phyloP scores from a whole-genome alignment of 805 yeast species.

The Candida chilensis region DNA sequence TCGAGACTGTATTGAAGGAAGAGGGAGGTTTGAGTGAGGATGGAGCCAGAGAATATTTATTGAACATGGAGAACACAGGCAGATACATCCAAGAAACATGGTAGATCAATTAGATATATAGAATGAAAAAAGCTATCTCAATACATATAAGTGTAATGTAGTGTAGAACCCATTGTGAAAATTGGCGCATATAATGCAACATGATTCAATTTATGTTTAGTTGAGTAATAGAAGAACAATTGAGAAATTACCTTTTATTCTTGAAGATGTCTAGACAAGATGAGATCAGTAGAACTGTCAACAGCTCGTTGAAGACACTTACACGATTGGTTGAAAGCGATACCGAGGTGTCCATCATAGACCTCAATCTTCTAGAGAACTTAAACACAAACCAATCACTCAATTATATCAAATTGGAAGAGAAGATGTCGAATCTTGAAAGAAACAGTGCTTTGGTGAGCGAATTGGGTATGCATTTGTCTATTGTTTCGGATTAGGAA shows the following conservation, averaged over 20 bases:
- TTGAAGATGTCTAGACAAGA: too few species aligned
- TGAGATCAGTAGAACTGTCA: too few species aligned
- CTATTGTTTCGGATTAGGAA: not conserved
- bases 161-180: too few species aligned
- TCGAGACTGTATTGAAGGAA: constrained; percentile 51
- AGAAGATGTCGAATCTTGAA: constrained; percentile 31
- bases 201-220: too few species aligned
- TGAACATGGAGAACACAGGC: constrained; percentile 51
- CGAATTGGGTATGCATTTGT: constrained; percentile 4
- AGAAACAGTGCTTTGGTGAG: constrained; percentile 20
- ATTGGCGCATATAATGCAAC: too few species aligned
- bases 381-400: constrained; percentile 50
- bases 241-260: too few species aligned
- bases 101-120: too few species aligned
- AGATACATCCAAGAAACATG: constrained; percentile 86
- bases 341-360: constrained; percentile 28
- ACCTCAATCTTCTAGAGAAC: constrained; percentile 41
- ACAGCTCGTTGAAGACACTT: constrained; percentile 17
- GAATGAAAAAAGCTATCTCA: too few species aligned
- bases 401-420: constrained; percentile 35
- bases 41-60: constrained; percentile 39
- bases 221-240: too few species aligned
- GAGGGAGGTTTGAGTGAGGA: constrained; percentile 28
- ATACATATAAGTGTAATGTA: too few species aligned
- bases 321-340: constrained; percentile 26